Conservation (phyloP, 129 eudicot species). For the Lonicera japonica region DNA sequence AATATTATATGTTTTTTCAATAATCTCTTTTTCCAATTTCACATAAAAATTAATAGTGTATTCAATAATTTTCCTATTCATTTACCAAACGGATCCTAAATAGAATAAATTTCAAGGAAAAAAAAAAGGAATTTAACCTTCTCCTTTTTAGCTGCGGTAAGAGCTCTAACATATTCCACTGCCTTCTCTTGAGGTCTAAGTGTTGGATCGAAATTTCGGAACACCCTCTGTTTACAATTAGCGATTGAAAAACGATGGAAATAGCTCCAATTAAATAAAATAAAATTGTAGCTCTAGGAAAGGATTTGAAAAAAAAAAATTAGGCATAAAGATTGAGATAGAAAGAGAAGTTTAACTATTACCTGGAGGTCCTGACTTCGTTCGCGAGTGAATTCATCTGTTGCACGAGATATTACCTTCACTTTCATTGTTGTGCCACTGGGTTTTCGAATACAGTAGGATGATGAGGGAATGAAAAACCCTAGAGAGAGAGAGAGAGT, state of each 20-base stretch:
- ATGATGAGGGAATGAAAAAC: background rate
- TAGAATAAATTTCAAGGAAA: background rate
- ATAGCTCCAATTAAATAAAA: no score
- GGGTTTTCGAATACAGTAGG: background rate
- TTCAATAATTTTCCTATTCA: no score
- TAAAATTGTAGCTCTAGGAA: background rate
- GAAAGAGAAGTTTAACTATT: background rate
- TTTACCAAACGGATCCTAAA: no score
- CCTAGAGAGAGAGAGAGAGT: slow-evolving; percentile 2
- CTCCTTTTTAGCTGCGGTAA: slow-evolving; percentile 87
- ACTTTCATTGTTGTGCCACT: slow-evolving; percentile 47
- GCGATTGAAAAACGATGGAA: background rate
- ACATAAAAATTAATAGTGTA: no score
- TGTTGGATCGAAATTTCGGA: slow-evolving; percentile 65
- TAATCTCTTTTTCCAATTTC: no score
- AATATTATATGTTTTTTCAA: no score
- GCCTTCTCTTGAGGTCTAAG: slow-evolving; percentile 93
- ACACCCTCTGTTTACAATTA: slow-evolving; percentile 59
- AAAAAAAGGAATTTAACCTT: slow-evolving; percentile 49
- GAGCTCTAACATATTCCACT: slow-evolving; percentile 88
- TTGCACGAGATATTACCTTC: slow-evolving; percentile 77
- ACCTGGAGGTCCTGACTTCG: slow-evolving; percentile 96
- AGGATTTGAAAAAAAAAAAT: no score
- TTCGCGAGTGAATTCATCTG: slow-evolving; percentile 89
- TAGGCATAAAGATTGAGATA: background rate